These are phyloP conservation scores for Fusarium agapanthi DNA, from an alignment of 2,329 filamentous ascomycete genomes.

Conservation along the genomic window DNA sequence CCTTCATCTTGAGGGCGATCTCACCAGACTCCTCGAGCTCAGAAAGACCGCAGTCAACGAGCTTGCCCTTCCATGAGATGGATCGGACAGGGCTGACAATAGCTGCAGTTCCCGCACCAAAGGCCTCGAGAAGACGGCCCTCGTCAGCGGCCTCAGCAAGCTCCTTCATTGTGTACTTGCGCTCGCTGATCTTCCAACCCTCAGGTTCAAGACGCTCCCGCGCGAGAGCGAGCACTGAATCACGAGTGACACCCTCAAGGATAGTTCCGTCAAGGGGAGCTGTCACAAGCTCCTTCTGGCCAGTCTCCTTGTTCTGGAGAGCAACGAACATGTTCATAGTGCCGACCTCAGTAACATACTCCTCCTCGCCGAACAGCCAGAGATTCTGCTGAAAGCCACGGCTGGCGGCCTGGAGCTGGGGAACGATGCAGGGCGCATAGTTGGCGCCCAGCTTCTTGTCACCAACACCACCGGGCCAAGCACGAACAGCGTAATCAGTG, in stretches of 20 bases:
- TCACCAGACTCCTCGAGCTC: conserved; percentile 87
- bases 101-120: conserved; percentile 92
- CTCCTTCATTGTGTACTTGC: conserved; percentile 92
- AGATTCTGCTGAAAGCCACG: conserved; percentile 98
- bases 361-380: conserved; percentile 95
- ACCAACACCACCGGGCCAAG: conserved; percentile 96
- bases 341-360: conserved; percentile 95
- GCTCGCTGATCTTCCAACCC: conserved; percentile 89
- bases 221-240: conserved; percentile 88
- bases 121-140: conserved; percentile 89
- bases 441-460: conserved; percentile 99
- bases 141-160: conserved; percentile 82
- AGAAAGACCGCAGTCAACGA: conserved; percentile 84
- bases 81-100: conserved; percentile 90
- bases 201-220: conserved; percentile 82
- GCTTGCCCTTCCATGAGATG: conserved; percentile 86
- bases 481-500: conserved; percentile 94
- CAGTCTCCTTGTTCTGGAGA: conserved; percentile 84
- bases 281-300: conserved; percentile 92
- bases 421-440: conserved; percentile 99
- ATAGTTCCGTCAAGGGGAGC: conserved; percentile 97
- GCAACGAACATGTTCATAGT: conserved; percentile 99
- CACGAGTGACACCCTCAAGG: conserved; percentile 90
- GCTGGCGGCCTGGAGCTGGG: conserved; percentile 89
- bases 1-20: conserved; percentile 86